Evolutionary conservation across 169 alveolate genomes (phyloP).

Genomic region (Cryptosporidium muris): DNA sequence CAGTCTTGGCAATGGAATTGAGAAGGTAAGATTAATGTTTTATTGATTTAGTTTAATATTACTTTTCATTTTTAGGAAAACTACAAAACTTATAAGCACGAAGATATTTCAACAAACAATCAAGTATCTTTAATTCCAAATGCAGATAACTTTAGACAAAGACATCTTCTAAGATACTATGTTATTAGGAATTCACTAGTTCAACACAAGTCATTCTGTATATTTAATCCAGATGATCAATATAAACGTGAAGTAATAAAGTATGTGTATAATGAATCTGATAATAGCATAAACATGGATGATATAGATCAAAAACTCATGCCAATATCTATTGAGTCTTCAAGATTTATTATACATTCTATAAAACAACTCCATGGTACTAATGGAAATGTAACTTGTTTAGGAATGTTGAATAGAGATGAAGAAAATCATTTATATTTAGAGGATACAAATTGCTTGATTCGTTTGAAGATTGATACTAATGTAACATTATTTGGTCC

Average conservation of each 20-base stretch:
- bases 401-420: conserved; percentile 38
- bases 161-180: conserved; percentile 13
- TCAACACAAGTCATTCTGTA: conserved; percentile 11
- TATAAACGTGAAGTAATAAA: not conserved
- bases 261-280: not conserved
- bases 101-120: too few species aligned
- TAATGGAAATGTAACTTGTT: conserved; percentile 2
- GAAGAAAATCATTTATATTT: conserved; percentile 19
- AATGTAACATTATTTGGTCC: conserved; percentile 20
- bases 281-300: not conserved
- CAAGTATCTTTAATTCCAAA: not conserved
- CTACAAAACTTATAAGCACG: too few species aligned
- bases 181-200: conserved; percentile 9
- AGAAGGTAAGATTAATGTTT: not conserved
- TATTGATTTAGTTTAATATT: not conserved
- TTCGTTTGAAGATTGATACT: conserved; percentile 6
- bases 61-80: too few species aligned
- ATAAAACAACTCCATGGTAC: not conserved
- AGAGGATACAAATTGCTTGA: conserved; percentile 34
- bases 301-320: too few species aligned
- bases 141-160: conserved; percentile 3
- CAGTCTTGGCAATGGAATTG: not conserved
- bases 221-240: not conserved
- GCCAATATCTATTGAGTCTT: conserved; percentile 1
- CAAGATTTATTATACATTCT: conserved; percentile 12